These are phyloP conservation scores for Stygiomarasmius scandens DNA, from an alignment of 1,284 basidiomycete genomes.

Conservation along the genomic window DNA sequence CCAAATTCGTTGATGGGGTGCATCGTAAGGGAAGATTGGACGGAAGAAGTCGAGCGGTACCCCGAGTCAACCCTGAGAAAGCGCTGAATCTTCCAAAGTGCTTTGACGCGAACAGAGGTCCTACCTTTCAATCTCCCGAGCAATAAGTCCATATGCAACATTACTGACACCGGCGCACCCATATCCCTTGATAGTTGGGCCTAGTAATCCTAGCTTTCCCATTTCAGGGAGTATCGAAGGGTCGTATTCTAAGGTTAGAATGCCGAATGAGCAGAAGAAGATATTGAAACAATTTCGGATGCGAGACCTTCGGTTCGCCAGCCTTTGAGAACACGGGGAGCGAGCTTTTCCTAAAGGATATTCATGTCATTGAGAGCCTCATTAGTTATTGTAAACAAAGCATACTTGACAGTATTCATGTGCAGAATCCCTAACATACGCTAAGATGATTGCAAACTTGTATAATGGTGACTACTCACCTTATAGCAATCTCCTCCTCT, in stretches of 20 bases:
- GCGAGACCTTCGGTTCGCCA: conserved; percentile 75
- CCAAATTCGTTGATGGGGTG: conserved; percentile 96
- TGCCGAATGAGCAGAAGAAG: not conserved
- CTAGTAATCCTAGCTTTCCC: conserved; percentile 90
- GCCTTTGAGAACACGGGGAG: conserved; percentile 83
- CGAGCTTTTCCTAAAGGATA: conserved; percentile 67
- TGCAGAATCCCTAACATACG: conserved; percentile 73
- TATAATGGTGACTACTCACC: conserved; percentile 48
- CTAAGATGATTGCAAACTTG: conserved; percentile 10
- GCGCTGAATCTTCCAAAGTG: no score
- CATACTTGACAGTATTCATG: conserved; percentile 81
- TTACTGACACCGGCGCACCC: conserved; percentile 93
- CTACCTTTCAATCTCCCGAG: conserved; percentile 91
- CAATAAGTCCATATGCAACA: conserved; percentile 93
- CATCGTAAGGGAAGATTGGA: conserved; percentile 98
- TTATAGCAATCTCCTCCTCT: conserved; percentile 89
- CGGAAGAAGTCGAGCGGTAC: conserved; percentile 93
- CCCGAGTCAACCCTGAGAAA: conserved; percentile 87
- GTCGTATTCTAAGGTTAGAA: conserved; percentile 67
- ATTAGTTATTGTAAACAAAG: conserved; percentile 1
- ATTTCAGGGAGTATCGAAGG: conserved; percentile 82
- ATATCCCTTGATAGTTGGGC: conserved; percentile 91
- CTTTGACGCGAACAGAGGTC: no score
- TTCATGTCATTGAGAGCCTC: conserved; percentile 4
- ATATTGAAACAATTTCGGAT: conserved; percentile 40